Evolutionary conservation across 352 stramenopile genomes (phyloP).

Genomic region (Pythium biforme): DNA sequence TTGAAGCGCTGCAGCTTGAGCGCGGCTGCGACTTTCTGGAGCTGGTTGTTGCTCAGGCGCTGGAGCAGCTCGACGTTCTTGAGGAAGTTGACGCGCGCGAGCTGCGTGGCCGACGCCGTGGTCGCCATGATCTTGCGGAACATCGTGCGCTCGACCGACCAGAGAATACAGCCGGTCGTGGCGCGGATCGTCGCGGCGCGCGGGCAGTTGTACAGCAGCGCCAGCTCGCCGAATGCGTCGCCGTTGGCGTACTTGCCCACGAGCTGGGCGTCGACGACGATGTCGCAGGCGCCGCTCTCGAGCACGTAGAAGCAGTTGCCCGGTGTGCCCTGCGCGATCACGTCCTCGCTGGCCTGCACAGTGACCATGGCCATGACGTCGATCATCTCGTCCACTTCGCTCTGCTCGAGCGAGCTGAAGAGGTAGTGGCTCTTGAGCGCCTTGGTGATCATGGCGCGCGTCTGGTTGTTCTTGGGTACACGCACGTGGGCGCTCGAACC

Average conservation of each 20-base stretch:
- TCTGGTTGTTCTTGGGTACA: constrained; percentile 75
- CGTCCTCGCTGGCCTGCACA: constrained; percentile 53
- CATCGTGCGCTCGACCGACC: constrained; percentile 90
- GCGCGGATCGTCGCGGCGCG: constrained; percentile 92
- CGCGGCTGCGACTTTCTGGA: constrained; percentile 81
- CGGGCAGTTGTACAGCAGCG: constrained; percentile 96
- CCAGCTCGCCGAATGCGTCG: constrained; percentile 95
- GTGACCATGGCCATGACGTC: constrained; percentile 81
- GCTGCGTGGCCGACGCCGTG: constrained; percentile 68
- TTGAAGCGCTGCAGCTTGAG: constrained; percentile 86
- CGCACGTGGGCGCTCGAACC: constrained; percentile 42
- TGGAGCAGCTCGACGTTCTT: constrained; percentile 94
- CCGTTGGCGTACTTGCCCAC: constrained; percentile 78
- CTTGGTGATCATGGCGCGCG: constrained; percentile 73
- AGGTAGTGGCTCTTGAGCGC: constrained; percentile 83
- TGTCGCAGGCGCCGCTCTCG: constrained; percentile 86
- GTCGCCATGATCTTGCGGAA: constrained; percentile 85
- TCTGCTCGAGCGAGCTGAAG: constrained; percentile 72
- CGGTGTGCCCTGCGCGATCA: constrained; percentile 80
- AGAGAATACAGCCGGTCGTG: constrained; percentile 85
- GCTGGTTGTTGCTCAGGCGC: constrained; percentile 85
- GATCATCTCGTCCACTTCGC: constrained; percentile 82
- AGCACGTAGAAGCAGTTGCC: constrained; percentile 95
- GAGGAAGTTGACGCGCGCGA: constrained; percentile 88
- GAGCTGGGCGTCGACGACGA: constrained; percentile 78